These are phyloP conservation scores for Magnusiomyces tetraspermus DNA, from an alignment of 1,139 yeast species.

Conservation along the genomic window DNA sequence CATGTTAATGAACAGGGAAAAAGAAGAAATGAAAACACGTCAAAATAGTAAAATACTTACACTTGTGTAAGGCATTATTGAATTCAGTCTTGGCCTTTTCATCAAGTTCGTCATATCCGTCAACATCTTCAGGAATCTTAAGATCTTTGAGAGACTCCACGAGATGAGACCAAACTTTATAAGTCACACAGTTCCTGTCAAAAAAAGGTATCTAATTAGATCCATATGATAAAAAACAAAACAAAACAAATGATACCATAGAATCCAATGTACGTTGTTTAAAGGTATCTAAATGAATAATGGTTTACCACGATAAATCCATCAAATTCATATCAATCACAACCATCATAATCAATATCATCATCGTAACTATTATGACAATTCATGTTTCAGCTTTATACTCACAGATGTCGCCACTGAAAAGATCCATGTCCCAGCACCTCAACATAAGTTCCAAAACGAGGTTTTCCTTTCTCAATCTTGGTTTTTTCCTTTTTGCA, in stretches of 20 bases:
- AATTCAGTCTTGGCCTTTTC: not conserved
- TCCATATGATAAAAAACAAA: too few relatives aligned
- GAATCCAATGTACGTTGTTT: too few relatives aligned
- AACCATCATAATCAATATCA: not conserved
- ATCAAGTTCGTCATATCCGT: conserved; percentile 1
- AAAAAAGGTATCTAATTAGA: too few relatives aligned
- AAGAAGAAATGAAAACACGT: too few relatives aligned
- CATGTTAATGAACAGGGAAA: not conserved
- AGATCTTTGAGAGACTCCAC: not conserved
- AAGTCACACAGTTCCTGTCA: not conserved
- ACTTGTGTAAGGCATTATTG: not conserved
- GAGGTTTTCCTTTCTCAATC: conserved; percentile 2
- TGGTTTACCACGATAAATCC: too few relatives aligned
- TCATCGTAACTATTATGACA: not conserved
- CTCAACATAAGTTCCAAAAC: not conserved
- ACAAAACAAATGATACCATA: too few relatives aligned
- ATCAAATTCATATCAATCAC: too few relatives aligned
- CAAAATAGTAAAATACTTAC: conserved; percentile 3
- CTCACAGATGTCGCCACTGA: conserved; percentile 3
- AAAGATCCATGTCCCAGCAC: conserved; percentile 2
- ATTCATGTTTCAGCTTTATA: not conserved
- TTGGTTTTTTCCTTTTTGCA: not conserved
- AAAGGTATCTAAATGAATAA: too few relatives aligned
- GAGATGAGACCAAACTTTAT: not conserved
- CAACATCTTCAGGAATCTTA: conserved; percentile 1